phyloP scores from a whole-genome alignment of 169 alveolate genomes.

The Hepatocystis sp. region DNA sequence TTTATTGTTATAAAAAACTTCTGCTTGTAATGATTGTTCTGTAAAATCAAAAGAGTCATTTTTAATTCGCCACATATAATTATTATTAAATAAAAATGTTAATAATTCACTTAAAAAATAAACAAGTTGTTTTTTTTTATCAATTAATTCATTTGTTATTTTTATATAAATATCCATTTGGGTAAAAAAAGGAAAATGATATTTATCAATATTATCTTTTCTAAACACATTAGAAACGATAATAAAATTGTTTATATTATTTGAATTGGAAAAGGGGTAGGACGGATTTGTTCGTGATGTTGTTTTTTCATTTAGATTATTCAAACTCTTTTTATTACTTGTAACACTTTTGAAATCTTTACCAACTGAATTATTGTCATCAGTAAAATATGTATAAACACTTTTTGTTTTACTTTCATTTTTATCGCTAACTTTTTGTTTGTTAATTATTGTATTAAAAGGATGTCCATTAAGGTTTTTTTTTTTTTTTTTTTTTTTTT shows the following conservation, averaged over 20 bases:
- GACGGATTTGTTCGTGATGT: too few relatives aligned
- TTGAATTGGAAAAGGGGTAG: too few relatives aligned
- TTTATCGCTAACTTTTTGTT: too few relatives aligned
- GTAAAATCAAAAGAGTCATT: conserved; percentile 70
- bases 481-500: too few relatives aligned
- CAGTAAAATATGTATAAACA: too few relatives aligned
- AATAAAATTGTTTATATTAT: conserved; percentile 26
- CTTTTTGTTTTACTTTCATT: too few relatives aligned
- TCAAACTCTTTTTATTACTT: too few relatives aligned
- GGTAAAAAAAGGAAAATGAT: conserved; percentile 65
- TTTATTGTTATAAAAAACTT: conserved; percentile 59
- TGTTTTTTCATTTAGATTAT: too few relatives aligned
- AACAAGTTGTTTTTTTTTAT: conserved; percentile 24
- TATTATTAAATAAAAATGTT: conserved; percentile 10
- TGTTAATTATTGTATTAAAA: too few relatives aligned
- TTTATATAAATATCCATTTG: conserved; percentile 70
- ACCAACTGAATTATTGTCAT: too few relatives aligned
- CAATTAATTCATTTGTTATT: conserved; percentile 45
- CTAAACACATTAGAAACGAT: conserved; percentile 47
- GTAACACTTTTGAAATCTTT: too few relatives aligned
- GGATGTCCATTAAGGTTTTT: too few relatives aligned
- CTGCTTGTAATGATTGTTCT: conserved; percentile 50
- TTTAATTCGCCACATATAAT: conserved; percentile 44
- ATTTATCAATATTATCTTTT: conserved; percentile 65
- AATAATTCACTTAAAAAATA: conserved; percentile 31